phyloP scores from a whole-genome alignment of 768 basidiomycete genomes.

The Suillus placidus region DNA sequence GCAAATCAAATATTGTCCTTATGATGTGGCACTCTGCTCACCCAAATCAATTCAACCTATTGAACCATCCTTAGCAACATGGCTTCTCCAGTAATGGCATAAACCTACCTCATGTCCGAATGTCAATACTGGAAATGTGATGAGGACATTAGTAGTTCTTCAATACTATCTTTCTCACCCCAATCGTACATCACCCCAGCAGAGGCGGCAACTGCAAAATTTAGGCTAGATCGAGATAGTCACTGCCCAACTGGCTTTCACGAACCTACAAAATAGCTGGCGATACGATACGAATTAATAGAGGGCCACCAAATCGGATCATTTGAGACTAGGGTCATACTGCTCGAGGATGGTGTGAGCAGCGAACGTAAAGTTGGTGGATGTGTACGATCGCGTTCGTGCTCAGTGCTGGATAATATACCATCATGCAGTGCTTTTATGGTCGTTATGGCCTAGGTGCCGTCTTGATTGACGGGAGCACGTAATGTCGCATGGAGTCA shows the following conservation, averaged over 20 bases:
- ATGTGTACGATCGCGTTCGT: background rate
- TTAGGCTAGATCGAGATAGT: background rate
- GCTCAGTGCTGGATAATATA: background rate
- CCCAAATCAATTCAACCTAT: conserved; percentile 3
- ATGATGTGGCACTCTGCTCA: background rate
- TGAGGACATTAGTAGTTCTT: background rate
- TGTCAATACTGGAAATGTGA: background rate
- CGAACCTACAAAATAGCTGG: background rate
- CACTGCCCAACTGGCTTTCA: background rate
- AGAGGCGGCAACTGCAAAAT: background rate
- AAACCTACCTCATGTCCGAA: background rate
- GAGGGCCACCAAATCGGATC: background rate
- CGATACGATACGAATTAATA: background rate
- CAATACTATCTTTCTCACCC: background rate
- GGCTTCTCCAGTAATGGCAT: background rate
- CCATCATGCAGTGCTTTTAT: background rate
- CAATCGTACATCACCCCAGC: background rate
- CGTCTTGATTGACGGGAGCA: background rate
- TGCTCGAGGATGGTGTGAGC: background rate
- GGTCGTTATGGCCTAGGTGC: background rate
- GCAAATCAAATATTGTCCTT: background rate
- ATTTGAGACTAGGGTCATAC: background rate
- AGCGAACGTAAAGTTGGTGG: background rate
- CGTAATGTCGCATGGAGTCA: background rate
- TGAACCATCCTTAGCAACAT: background rate